These are phyloP conservation scores for Lathyrus aphaca DNA, from an alignment of 306 rosid species.

Conservation along the genomic window DNA sequence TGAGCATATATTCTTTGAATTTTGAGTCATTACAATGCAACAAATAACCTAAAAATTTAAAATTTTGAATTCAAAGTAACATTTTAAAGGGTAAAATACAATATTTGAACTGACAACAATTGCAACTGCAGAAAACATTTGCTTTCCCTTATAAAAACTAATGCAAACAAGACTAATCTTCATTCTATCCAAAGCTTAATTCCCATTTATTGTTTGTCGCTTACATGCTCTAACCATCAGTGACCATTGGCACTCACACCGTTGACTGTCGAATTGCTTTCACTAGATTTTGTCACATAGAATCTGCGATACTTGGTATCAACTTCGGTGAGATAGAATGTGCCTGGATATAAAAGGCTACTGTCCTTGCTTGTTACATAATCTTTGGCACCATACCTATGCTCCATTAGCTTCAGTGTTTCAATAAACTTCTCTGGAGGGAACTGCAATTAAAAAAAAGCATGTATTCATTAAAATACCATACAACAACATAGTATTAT, in stretches of 20 bases:
- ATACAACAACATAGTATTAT: slow-evolving; percentile 16
- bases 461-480: slow-evolving; percentile 32
- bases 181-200: slow-evolving; percentile 29
- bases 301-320: slow-evolving; percentile 87
- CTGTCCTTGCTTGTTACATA: slow-evolving; percentile 85
- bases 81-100: slow-evolving; percentile 4
- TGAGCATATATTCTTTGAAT: background rate
- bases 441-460: slow-evolving; percentile 54
- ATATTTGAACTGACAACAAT: slow-evolving; percentile 23
- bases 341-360: slow-evolving; percentile 76
- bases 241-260: slow-evolving; percentile 65
- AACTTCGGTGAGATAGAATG: slow-evolving; percentile 95
- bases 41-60: background rate
- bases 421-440: slow-evolving; percentile 78
- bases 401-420: slow-evolving; percentile 92
- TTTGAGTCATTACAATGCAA: slow-evolving; percentile 13
- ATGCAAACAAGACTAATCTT: slow-evolving; percentile 35
- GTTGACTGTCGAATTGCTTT: slow-evolving; percentile 43
- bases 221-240: slow-evolving; percentile 45
- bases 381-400: slow-evolving; percentile 91
- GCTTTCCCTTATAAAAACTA: slow-evolving; percentile 39
- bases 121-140: slow-evolving; percentile 37
- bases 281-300: slow-evolving; percentile 60
- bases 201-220: slow-evolving; percentile 5
- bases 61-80: slow-evolving; percentile 29